Base-by-base conservation (phyloP, 2,329 filamentous ascomycete genomes). In the Coleophoma crateriformis region DNA sequence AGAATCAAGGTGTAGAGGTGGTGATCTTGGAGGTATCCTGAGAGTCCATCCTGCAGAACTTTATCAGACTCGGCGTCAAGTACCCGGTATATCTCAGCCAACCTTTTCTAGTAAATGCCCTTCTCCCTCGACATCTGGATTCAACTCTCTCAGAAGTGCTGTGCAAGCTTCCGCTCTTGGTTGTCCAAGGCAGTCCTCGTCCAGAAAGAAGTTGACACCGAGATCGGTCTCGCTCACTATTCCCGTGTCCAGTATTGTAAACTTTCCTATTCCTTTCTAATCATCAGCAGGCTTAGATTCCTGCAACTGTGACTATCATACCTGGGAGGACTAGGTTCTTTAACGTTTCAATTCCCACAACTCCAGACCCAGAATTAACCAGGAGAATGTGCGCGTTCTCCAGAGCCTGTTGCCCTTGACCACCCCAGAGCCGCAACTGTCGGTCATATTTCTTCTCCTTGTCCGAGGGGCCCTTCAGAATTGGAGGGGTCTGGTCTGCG, bases 271-370 rank as follows among this genome's bases (percentile, higher is more conserved):
- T 3, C 91, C 85, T 85, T 43, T 10, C 27, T 2, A 7, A 27
- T 27, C 8, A 27, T 27, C 27, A 27, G 27, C 27, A 27, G 7
- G 8, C 27, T 27, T 27, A 27, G 8, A 27, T 27, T 27, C 27
- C 27, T 27, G 6, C 27, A 10, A 27, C 27, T 27, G 27, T 27
- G 27, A 27, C 5, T 27, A 33, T 58, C 67, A 48, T 68, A 83
- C 84, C 89, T 50, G 94, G 94, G 8, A 99, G 74, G 3, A 99
- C 88, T n/a, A 99, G 81, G 65, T 99, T 99, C 76, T 99, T 99
- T 54, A 99, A 78, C 0, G 91, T 85, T 69, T 99, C 94, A 12
- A 95, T 79, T 13, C 91, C 94, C 33, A 90, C 88, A 2, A 90
- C 88, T 10, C 92, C 92, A n/a, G 86, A 72, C 2, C 90, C 87